Conservation (phyloP, 306 rosid species). For the Corylus heterophylla region DNA sequence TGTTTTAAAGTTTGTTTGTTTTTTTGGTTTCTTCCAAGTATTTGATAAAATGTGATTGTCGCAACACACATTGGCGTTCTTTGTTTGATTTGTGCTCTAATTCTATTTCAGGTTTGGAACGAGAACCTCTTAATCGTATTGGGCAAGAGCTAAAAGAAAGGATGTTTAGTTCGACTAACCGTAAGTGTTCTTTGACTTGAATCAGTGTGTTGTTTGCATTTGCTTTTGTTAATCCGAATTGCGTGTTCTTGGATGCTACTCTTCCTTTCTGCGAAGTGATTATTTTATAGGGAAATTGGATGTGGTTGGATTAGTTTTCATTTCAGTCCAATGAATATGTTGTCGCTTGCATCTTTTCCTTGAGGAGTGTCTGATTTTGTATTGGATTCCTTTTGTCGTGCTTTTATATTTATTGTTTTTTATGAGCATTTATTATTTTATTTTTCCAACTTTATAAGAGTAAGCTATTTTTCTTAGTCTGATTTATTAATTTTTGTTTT, state of each 20-base stretch:
- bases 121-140: background rate
- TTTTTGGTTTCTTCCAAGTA: background rate
- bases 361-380: no score
- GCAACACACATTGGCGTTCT: background rate
- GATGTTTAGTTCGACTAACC: constrained; percentile 80
- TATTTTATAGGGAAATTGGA: no score
- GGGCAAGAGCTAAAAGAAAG: constrained; percentile 12
- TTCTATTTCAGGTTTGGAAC: constrained; percentile 15
- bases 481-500: no score
- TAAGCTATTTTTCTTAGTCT: no score
- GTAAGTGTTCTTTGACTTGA: constrained; percentile 47
- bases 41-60: background rate
- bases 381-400: no score
- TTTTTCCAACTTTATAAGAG: no score
- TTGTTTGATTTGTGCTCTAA: background rate
- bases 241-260: background rate
- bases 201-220: background rate
- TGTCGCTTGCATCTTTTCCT: no score
- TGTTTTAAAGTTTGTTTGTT: no score
- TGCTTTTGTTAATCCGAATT: background rate
- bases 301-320: no score
- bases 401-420: no score
- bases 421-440: no score
- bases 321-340: no score
- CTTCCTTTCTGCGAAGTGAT: background rate